Evolutionary conservation across 2,329 filamentous ascomycete genomes (phyloP), one percentile per base, ranked within the genome.

Genomic region (Beauveria asiatica): DNA sequence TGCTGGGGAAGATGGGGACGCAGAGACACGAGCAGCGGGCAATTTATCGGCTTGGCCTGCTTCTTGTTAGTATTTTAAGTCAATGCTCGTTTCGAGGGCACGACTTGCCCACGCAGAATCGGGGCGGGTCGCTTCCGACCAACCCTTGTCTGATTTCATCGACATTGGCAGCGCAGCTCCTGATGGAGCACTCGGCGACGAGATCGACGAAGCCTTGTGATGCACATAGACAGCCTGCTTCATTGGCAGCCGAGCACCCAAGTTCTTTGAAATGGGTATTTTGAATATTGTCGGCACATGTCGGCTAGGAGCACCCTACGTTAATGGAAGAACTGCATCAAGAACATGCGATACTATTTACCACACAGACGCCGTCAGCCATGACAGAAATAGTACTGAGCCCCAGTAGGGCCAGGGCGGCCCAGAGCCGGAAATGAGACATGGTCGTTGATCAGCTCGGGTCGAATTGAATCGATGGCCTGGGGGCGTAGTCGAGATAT

Each of bases 181-280:
- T 66, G 33, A 37, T 11, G 39, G 75, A 71, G 61, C 77, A 80
- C 53, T 78, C 76, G 23, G 68, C 66, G 51, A 79, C 70, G n/a
- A 73, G 74, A 59, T 66, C 66, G 30, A 66, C 51, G 57, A 75
- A 76, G 21, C 66, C 66, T 1, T 67, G 57, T 11, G 72, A 72
- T 30, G 62, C 65, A 63, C 78, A 80, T 17, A 80, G 69, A 62
- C 78, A 80, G 17, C 68, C 65, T 21, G 67, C 66, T 30, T 73
- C 66, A 46, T 66, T 64, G 39, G 69, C 69, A 61, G 64, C 68
- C n/a, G 50, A 42, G 45, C 72, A 74, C 10, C 56, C 48, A 49
- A 65, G 66, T 17, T 60, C 39, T 7, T 11, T 19, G n/a, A 55
- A 60, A 5, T 39, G n/a, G 2, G 9, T 4, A 21, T 50, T 55